Percentiles rank a stretch among this genome's conserved stretches.
These are phyloP conservation scores for Fusarium graminum DNA, from an alignment of 2,329 filamentous ascomycete genomes.

Conservation along the genomic window DNA sequence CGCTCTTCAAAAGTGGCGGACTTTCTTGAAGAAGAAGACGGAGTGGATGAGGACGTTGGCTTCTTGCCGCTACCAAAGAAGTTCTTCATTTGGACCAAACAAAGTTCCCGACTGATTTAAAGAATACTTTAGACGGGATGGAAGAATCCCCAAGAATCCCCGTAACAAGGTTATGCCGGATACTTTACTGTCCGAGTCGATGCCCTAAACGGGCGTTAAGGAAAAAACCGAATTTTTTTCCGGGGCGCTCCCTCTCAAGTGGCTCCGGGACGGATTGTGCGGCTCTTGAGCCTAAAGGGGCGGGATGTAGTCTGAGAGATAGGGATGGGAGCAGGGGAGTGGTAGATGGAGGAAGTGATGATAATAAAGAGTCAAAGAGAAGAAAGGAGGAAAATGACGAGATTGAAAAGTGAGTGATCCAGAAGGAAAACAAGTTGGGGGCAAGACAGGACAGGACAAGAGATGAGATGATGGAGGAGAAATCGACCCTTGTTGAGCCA, in stretches of 20 bases:
- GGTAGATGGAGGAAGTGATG: constrained; percentile 9
- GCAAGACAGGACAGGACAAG: constrained; percentile 19
- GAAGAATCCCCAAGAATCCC: constrained; percentile 50
- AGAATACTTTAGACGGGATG: constrained; percentile 34
- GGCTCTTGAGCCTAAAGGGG: constrained; percentile 43
- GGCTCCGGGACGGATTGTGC: constrained; percentile 41
- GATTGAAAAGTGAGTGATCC: constrained; percentile 13
- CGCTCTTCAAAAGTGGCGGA: constrained; percentile 53
- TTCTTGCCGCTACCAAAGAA: constrained; percentile 63
- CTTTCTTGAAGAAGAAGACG: constrained; percentile 56
- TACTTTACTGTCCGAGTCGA: constrained; percentile 52
- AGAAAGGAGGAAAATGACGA: constrained; percentile 21
- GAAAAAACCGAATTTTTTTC: constrained; percentile 48
- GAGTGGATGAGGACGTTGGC: constrained; percentile 45
- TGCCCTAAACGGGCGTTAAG: constrained; percentile 54
- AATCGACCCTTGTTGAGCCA: constrained; percentile 37
- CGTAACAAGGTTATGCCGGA: constrained; percentile 58
- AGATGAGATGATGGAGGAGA: constrained; percentile 41
- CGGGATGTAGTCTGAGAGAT: constrained; percentile 9
- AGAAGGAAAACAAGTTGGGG: constrained; percentile 18
- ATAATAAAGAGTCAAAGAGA: constrained; percentile 5
- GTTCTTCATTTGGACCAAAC: constrained; percentile 61
- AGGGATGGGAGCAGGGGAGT: constrained; percentile 1
- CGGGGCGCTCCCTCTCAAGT: constrained; percentile 43
- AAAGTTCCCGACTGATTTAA: constrained; percentile 36